Base-by-base conservation (phyloP, 1,284 basidiomycete species). In the Leccinum huronense region DNA sequence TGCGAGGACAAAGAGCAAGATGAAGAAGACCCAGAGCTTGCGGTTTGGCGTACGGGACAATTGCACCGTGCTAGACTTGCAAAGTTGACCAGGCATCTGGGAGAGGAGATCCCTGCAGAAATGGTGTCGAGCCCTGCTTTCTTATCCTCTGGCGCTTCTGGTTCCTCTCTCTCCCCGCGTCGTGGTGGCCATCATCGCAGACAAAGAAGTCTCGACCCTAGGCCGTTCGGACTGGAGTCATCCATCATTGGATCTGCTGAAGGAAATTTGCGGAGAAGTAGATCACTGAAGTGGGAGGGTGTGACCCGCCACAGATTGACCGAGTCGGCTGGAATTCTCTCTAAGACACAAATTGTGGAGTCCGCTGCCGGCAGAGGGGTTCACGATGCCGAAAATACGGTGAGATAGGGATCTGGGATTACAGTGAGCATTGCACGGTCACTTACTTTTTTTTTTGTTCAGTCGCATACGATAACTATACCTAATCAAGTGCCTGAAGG, bases 61-160 rank as follows among this genome's bases (percentile, higher is more conserved):
- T 48, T 75, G 16, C 72, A 76, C 57, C 75, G 76, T 33, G 70
- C 73, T 33, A 76, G 79, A 55, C 70, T 78, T 57, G 78, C 78
- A 14, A 82, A 81, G 67, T 74, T 82, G 55, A 74, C 74, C 4
- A 78, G 78, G 14, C 73, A 78, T 67, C 70, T 81, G 5, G 80
- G 79, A 48, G 79, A 80, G 65, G 72, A 73, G 59, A 72, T 80
- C 36, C 79, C 80, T 11, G 70, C 75, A 7, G 79, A 80, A 53
- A 69, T 80, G 59, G 70, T 80, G 54, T 65, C 63, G n/a, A 51
- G 31, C 33, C 63, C 71, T 31, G 30, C 58, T 27, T 58, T 60
- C 45, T 33, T 56, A 9, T 58, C 54, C 16, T 36, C 23, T 16
- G 23, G 38, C 8, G 23, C 57, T 6, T 59, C 48, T 30, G 34